A percentile compares a stretch with the other conserved stretches of the same genome.
Conservation (phyloP, 225 moss, liverwort and hornwort genomes). For the Sphagnum tenellum region DNA sequence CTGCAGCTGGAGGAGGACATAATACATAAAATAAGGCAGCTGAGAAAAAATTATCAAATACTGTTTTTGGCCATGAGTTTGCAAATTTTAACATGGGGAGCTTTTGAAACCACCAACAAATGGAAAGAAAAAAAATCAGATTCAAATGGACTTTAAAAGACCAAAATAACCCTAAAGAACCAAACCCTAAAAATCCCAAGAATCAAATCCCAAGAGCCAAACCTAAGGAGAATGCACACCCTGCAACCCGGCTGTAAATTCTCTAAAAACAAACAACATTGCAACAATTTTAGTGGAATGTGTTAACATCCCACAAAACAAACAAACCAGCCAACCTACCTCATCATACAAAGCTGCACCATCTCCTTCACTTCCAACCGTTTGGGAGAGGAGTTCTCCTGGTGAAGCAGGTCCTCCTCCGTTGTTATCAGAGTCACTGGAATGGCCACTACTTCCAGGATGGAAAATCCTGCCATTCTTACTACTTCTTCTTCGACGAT, state of each 20-base stretch:
- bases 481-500: conserved; percentile 53
- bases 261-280: too few species aligned
- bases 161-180: too few species aligned
- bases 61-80: too few species aligned
- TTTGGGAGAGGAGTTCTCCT: conserved; percentile 68
- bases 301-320: too few species aligned
- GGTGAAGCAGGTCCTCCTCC: conserved; percentile 64
- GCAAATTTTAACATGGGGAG: too few species aligned
- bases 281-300: too few species aligned
- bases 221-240: conserved; percentile 6
- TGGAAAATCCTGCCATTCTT: conserved; percentile 80
- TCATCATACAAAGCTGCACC: conserved; percentile 66
- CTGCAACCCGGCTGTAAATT: not conserved
- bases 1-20: conserved; percentile 43
- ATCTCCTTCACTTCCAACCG: conserved; percentile 62
- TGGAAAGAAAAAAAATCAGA: too few species aligned
- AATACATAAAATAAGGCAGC: too few species aligned
- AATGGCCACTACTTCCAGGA: conserved; percentile 72
- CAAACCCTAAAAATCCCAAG: too few species aligned
- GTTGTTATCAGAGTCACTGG: conserved; percentile 93
- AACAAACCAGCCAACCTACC: conserved; percentile 41
- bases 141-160: too few species aligned
- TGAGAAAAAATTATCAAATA: too few species aligned
- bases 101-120: too few species aligned
- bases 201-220: not conserved